Evolutionary conservation across 2,329 filamentous ascomycete species (phyloP).

Genomic region (Chaetomium sp.): DNA sequence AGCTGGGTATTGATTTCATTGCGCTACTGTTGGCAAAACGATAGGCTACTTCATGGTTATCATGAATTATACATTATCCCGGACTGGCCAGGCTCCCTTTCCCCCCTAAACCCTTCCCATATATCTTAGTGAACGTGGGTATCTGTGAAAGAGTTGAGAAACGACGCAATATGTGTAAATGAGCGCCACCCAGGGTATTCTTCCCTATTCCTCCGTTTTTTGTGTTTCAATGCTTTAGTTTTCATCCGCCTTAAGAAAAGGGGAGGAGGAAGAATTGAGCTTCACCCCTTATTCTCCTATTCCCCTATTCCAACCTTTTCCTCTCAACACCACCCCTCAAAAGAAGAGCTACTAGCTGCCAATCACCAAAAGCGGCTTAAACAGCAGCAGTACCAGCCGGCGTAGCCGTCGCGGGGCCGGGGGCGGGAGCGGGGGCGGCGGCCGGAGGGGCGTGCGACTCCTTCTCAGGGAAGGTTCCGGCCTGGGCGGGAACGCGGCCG

Average conservation of each 20-base stretch:
- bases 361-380: background rate
- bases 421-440: no score
- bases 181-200: constrained; percentile 1
- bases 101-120: background rate
- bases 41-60: constrained; percentile 14
- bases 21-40: background rate
- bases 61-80: constrained; percentile 23
- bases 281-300: background rate
- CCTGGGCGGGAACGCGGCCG: constrained; percentile 49
- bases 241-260: background rate
- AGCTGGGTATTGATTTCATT: background rate
- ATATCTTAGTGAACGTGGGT: constrained; percentile 24
- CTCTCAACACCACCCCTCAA: background rate
- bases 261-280: background rate
- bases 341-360: background rate
- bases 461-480: constrained; percentile 53
- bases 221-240: background rate
- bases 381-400: constrained; percentile 8
- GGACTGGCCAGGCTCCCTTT: background rate
- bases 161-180: background rate
- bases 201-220: background rate
- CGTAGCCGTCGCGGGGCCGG: constrained; percentile 7
- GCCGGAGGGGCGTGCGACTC: constrained; percentile 16
- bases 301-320: background rate
- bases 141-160: background rate